These are phyloP conservation scores for Ascosphaera apis DNA, from an alignment of 2,329 filamentous ascomycete species.

Conservation along the genomic window DNA sequence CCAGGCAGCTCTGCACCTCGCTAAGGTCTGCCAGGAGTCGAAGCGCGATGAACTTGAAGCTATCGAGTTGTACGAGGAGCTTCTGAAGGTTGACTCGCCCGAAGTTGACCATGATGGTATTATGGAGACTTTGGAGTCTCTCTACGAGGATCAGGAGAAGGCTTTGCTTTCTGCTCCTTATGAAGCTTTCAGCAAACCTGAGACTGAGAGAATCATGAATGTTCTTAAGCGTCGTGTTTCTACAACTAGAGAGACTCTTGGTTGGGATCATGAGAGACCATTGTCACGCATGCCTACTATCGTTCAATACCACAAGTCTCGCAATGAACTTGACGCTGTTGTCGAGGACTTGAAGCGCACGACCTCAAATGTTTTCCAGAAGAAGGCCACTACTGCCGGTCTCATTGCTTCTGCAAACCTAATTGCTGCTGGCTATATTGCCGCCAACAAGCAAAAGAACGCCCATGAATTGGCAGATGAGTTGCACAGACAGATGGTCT, in stretches of 20 bases:
- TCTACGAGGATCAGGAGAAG: slow-evolving; percentile 17
- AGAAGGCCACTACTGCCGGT: slow-evolving; percentile 10
- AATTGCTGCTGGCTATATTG: slow-evolving; percentile 17
- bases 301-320: slow-evolving; percentile 14
- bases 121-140: slow-evolving; percentile 13
- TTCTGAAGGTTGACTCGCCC: slow-evolving; percentile 12
- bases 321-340: slow-evolving; percentile 12
- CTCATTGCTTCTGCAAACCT: slow-evolving; percentile 14
- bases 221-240: slow-evolving; percentile 12
- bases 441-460: slow-evolving; percentile 12
- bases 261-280: slow-evolving; percentile 19
- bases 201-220: slow-evolving; percentile 12
- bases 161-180: background rate
- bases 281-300: slow-evolving; percentile 16
- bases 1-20: slow-evolving; percentile 14
- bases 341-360: slow-evolving; percentile 14
- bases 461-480: slow-evolving; percentile 15
- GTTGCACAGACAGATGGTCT: slow-evolving; percentile 17
- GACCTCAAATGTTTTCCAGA: slow-evolving; percentile 12
- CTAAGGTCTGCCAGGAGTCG: slow-evolving; percentile 17
- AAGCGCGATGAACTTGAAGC: slow-evolving; percentile 15
- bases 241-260: slow-evolving; percentile 12
- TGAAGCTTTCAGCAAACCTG: background rate
- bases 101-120: slow-evolving; percentile 16
- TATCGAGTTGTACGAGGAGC: slow-evolving; percentile 16